Evolutionary conservation across 345 rosid genomes (phyloP).

Genomic region (Cardiospermum halicacabum): DNA sequence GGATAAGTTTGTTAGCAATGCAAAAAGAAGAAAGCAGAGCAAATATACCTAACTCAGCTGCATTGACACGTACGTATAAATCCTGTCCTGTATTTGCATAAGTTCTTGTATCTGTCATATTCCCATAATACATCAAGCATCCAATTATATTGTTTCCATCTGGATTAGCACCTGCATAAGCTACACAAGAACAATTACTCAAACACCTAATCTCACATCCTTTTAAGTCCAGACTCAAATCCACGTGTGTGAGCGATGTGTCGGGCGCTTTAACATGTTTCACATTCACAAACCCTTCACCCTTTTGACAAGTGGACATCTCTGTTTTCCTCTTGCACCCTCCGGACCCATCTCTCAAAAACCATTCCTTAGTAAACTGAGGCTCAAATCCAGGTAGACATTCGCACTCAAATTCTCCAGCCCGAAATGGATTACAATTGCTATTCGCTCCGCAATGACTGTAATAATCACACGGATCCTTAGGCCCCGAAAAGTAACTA

Average conservation of each 20-base stretch:
- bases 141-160: conserved; percentile 33
- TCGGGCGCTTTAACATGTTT: conserved; percentile 45
- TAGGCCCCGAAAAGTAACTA: conserved; percentile 38
- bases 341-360: conserved; percentile 36
- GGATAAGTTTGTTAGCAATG: too few species aligned
- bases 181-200: conserved; percentile 49
- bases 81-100: conserved; percentile 41
- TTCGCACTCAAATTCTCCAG: conserved; percentile 34
- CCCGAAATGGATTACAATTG: conserved; percentile 30
- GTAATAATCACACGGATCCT: conserved; percentile 61
- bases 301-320: conserved; percentile 20
- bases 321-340: conserved; percentile 44
- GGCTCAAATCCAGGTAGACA: conserved; percentile 76
- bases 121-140: conserved; percentile 48
- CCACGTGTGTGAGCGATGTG: conserved; percentile 27
- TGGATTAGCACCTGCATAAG: conserved; percentile 39
- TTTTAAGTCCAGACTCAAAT: conserved; percentile 37
- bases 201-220: conserved; percentile 40
- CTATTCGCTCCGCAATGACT: conserved; percentile 49
- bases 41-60: conserved; percentile 50
- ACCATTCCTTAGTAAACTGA: conserved; percentile 37
- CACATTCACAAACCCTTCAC: conserved; percentile 54
- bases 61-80: conserved; percentile 42
- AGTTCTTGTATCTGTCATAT: conserved; percentile 37
- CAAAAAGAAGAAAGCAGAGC: too few species aligned